These are phyloP conservation scores for Nyssa sinensis DNA, from an alignment of 148 eudicot genomes.

Conservation along the genomic window DNA sequence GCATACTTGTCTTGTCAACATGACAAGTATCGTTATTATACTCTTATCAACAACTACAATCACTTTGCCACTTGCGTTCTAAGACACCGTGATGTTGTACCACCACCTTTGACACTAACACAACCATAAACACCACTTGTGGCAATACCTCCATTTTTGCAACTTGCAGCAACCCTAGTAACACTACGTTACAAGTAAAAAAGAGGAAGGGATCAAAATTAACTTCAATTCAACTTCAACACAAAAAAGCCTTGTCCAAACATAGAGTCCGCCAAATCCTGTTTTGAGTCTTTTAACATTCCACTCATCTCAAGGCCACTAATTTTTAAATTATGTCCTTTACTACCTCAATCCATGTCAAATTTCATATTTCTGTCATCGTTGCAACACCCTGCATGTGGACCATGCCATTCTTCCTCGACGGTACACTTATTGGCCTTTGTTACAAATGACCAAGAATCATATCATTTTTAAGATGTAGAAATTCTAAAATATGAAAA, in stretches of 20 bases:
- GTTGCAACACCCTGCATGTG: background rate
- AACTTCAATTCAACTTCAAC: too few relatives aligned
- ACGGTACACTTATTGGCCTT: background rate
- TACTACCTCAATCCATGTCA: background rate
- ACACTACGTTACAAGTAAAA: background rate
- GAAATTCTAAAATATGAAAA: too few relatives aligned
- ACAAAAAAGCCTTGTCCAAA: background rate
- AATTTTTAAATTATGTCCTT: background rate
- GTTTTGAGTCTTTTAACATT: too few relatives aligned
- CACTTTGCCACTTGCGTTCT: too few relatives aligned
- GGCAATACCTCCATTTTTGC: background rate
- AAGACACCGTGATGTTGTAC: too few relatives aligned
- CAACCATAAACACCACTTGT: background rate
- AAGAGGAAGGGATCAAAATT: too few relatives aligned
- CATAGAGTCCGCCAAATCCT: background rate
- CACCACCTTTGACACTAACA: too few relatives aligned
- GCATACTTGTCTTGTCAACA: too few relatives aligned
- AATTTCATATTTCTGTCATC: background rate
- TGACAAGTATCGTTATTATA: too few relatives aligned
- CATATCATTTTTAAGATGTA: background rate
- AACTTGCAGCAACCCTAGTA: background rate
- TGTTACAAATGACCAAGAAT: background rate
- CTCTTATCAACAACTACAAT: too few relatives aligned
- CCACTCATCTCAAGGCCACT: background rate
- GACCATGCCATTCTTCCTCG: constrained; percentile 8